A percentile compares a stretch with the other conserved stretches of the same genome.
phyloP scores from a whole-genome alignment of 2,329 filamentous ascomycete species.

The Fusarium hainanense region DNA sequence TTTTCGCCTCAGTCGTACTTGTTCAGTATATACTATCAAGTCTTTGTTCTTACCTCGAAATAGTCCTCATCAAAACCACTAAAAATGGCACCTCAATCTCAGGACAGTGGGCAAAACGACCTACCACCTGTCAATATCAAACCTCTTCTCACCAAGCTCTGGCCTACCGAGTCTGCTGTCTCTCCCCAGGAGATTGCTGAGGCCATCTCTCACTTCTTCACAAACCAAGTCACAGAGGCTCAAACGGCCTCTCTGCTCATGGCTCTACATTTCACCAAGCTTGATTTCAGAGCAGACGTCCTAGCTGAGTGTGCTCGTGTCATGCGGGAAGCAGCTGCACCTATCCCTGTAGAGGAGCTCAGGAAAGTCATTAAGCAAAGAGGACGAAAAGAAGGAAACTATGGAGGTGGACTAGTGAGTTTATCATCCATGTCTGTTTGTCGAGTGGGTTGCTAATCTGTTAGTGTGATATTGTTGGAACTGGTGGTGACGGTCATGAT shows the following conservation, averaged over 20 bases:
- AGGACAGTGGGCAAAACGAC: constrained; percentile 43
- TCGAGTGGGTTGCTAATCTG: constrained; percentile 12
- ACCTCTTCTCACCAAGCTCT: constrained; percentile 77
- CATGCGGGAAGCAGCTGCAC: constrained; percentile 84
- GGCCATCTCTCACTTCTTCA: constrained; percentile 93
- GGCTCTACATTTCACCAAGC: constrained; percentile 88
- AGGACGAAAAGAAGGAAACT: constrained; percentile 75
- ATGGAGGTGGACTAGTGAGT: constrained; percentile 84
- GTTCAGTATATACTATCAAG: background rate
- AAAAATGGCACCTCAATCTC: constrained; percentile 49
- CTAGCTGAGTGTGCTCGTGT: constrained; percentile 84
- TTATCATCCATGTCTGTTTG: background rate
- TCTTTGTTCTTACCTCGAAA: background rate
- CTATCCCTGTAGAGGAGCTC: constrained; percentile 74
- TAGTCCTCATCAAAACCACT: background rate
- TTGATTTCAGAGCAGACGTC: constrained; percentile 86
- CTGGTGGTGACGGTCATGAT: constrained; percentile 94
- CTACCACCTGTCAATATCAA: constrained; percentile 68
- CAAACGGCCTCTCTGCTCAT: constrained; percentile 90
- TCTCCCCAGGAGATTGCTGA: constrained; percentile 85
- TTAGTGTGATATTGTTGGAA: constrained; percentile 93
- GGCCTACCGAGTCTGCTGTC: constrained; percentile 68
- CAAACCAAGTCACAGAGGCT: constrained; percentile 86
- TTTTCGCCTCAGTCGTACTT: constrained; percentile 6
- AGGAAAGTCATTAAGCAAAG: constrained; percentile 68